These are phyloP conservation scores for Elaeagnus macrophylla DNA, from an alignment of 306 rosid genomes.

Conservation along the genomic window DNA sequence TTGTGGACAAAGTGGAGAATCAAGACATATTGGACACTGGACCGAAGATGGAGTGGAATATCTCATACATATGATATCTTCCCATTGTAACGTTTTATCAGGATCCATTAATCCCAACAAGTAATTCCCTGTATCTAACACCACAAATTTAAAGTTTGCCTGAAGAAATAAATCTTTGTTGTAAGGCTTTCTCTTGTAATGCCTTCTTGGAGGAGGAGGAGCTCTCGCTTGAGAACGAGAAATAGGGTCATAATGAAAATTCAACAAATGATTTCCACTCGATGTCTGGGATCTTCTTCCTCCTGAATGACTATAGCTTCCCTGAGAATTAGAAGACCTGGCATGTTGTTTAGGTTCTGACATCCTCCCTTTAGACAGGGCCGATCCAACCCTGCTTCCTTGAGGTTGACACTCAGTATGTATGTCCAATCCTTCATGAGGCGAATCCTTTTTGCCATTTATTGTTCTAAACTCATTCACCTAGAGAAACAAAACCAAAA, in stretches of 20 bases:
- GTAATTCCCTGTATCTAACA: constrained; percentile 67
- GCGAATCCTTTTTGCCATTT: constrained; percentile 24
- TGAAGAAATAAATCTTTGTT: constrained; percentile 87
- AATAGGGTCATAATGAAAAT: constrained; percentile 85
- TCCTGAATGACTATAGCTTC: constrained; percentile 29
- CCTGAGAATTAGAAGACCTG: constrained; percentile 36
- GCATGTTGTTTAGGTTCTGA: constrained; percentile 26
- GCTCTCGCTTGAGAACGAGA: constrained; percentile 72
- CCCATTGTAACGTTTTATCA: constrained; percentile 93
- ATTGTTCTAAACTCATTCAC: constrained; percentile 39
- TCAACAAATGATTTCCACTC: constrained; percentile 82
- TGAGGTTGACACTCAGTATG: constrained; percentile 36
- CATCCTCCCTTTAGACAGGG: constrained; percentile 34
- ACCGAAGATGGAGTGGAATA: constrained; percentile 63
- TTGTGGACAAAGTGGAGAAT: constrained; percentile 82
- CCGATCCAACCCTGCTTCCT: constrained; percentile 36
- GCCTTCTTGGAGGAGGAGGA: constrained; percentile 60
- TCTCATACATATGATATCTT: constrained; percentile 75
- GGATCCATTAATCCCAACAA: constrained; percentile 66
- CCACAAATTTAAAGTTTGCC: constrained; percentile 87
- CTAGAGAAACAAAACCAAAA: constrained; percentile 22
- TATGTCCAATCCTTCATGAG: constrained; percentile 33
- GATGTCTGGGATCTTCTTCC: constrained; percentile 62
- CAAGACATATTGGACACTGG: constrained; percentile 96
- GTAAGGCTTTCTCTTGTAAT: constrained; percentile 64